Percentiles rank a stretch among this genome's conserved stretches.
Evolutionary conservation across 1,284 basidiomycete genomes (phyloP).

Genomic region (Marasmius tenuissimus): DNA sequence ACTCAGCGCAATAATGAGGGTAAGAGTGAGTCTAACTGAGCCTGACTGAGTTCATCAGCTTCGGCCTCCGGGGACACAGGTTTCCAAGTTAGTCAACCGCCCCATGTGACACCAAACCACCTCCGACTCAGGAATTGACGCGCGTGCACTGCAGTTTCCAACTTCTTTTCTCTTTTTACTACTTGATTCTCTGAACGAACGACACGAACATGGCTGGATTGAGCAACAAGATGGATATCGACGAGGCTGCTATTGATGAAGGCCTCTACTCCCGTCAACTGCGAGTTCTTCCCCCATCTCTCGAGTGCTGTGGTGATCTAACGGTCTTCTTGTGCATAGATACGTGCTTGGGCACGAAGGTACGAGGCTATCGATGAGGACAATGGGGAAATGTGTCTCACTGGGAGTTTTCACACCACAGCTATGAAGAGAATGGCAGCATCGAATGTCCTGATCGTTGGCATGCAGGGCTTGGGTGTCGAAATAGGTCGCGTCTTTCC

Average conservation of each 20-base stretch:
- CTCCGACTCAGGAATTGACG: not conserved
- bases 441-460: slow-evolving; percentile 95
- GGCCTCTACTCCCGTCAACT: slow-evolving; percentile 95
- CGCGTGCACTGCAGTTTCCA: not conserved
- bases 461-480: slow-evolving; percentile 90
- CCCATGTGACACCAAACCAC: not conserved
- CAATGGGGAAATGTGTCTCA: not conserved
- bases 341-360: slow-evolving; percentile 97
- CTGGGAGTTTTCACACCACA: slow-evolving; percentile 27
- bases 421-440: slow-evolving; percentile 99
- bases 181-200: slow-evolving; percentile 1
- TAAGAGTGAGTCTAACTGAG: too few species aligned
- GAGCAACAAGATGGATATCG: slow-evolving; percentile 73
- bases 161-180: slow-evolving; percentile 2
- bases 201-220: slow-evolving; percentile 48
- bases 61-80: not conserved
- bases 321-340: slow-evolving; percentile 41
- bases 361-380: slow-evolving; percentile 27
- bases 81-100: not conserved
- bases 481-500: slow-evolving; percentile 78
- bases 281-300: slow-evolving; percentile 48
- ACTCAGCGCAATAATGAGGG: too few species aligned
- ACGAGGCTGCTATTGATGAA: slow-evolving; percentile 85
- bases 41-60: too few species aligned
- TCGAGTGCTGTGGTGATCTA: slow-evolving; percentile 14